These are phyloP conservation scores for Tricholoma flavovirens DNA, from an alignment of 768 basidiomycete species.

Conservation along the genomic window DNA sequence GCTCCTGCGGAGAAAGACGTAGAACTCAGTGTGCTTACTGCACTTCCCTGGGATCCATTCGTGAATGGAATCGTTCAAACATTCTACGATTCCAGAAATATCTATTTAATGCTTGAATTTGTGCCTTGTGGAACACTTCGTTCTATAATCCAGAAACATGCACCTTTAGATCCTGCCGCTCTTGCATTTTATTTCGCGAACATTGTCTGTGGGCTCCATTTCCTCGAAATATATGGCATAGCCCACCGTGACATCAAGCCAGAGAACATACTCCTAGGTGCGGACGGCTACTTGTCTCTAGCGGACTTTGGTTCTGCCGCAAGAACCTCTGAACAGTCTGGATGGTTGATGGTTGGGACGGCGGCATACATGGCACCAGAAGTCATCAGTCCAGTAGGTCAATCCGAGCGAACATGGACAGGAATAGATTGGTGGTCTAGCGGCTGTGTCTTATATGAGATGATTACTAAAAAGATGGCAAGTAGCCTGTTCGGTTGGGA, in stretches of 20 bases:
- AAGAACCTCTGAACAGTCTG: constrained; percentile 12
- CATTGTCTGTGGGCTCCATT: constrained; percentile 43
- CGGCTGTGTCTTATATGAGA: constrained; percentile 48
- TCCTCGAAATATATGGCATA: constrained; percentile 38
- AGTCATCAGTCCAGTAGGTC: constrained; percentile 15
- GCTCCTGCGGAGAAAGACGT: constrained; percentile 26
- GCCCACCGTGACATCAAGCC: constrained; percentile 56
- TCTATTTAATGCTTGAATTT: constrained; percentile 49
- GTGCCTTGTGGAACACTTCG: constrained; percentile 40
- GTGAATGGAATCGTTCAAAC: constrained; percentile 38
- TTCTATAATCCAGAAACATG: constrained; percentile 26
- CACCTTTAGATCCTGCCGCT: constrained; percentile 25
- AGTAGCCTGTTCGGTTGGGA: constrained; percentile 15
- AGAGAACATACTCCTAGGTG: constrained; percentile 49
- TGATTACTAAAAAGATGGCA: constrained; percentile 36
- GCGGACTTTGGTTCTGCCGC: constrained; percentile 46
- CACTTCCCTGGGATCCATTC: constrained; percentile 51
- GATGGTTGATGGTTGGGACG: constrained; percentile 41
- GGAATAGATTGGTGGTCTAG: constrained; percentile 53
- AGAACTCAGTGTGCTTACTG: constrained; percentile 37
- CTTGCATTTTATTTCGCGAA: constrained; percentile 52
- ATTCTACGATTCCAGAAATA: constrained; percentile 40
- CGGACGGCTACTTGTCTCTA: constrained; percentile 49
- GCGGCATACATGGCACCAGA: constrained; percentile 49
- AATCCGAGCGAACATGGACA: constrained; percentile 14